These are phyloP conservation scores for Bifiguratus adelaidae DNA, from an alignment of 192 early-diverging fungal species.

Conservation along the genomic window DNA sequence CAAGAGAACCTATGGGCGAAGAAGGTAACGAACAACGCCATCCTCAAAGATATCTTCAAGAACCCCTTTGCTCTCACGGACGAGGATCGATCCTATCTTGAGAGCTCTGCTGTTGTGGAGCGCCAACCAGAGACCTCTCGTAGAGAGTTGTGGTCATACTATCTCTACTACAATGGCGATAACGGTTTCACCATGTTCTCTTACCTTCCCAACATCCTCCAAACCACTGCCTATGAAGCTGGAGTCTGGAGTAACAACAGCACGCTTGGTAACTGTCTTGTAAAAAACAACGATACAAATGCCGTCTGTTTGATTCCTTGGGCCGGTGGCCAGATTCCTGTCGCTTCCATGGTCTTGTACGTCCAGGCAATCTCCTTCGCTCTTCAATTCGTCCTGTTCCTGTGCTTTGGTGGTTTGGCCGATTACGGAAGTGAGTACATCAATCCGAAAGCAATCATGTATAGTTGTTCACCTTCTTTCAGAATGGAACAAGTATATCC, in stretches of 20 bases:
- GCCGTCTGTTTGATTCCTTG: slow-evolving; percentile 11
- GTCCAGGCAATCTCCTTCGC: slow-evolving; percentile 22
- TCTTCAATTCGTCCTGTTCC: slow-evolving; percentile 17
- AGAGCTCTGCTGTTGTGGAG: background rate
- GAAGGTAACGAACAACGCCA: background rate
- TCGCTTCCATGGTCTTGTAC: slow-evolving; percentile 17
- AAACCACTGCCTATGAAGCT: slow-evolving; percentile 10
- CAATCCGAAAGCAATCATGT: slow-evolving; percentile 3
- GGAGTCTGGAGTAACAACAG: slow-evolving; percentile 5
- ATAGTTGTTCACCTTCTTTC: background rate
- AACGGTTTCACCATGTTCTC: slow-evolving; percentile 19
- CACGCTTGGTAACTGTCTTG: no score
- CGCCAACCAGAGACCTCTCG: slow-evolving; percentile 13
- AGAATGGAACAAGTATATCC: slow-evolving; percentile 2
- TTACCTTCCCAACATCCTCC: slow-evolving; percentile 21
- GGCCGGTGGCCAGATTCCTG: slow-evolving; percentile 3
- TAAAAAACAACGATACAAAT: background rate
- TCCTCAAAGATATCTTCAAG: background rate
- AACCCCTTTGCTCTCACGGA: slow-evolving; percentile 15
- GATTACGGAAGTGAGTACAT: slow-evolving; percentile 11
- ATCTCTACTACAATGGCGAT: slow-evolving; percentile 25
- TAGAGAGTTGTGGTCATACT: slow-evolving; percentile 17
- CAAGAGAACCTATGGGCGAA: background rate
- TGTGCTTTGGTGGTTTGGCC: slow-evolving; percentile 20
- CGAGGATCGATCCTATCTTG: slow-evolving; percentile 9